These are phyloP conservation scores for Backusella liffmaniae DNA, from an alignment of 192 early-diverging fungal genomes.

Conservation along the genomic window DNA sequence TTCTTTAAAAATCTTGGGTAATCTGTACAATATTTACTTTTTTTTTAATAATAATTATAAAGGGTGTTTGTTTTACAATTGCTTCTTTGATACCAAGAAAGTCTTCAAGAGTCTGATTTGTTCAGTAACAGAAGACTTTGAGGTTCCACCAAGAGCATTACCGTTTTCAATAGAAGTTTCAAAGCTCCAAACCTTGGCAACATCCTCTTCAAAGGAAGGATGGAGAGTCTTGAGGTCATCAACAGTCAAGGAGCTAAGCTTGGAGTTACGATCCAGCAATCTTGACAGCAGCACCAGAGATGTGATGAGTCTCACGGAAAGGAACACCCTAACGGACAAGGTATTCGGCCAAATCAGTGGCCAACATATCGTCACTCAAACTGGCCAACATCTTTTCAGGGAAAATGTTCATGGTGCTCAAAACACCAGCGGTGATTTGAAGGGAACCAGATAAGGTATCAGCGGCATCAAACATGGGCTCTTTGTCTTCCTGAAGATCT, in stretches of 20 bases:
- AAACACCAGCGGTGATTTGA: slow-evolving; percentile 89
- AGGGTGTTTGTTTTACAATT: not conserved
- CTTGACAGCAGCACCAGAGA: slow-evolving; percentile 92
- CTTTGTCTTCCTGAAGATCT: slow-evolving; percentile 99
- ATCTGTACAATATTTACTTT: not conserved
- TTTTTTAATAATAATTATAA: not conserved
- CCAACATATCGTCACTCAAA: slow-evolving; percentile 92
- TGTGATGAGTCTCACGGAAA: slow-evolving; percentile 98
- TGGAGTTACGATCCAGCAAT: slow-evolving; percentile 81
- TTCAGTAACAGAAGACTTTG: slow-evolving; percentile 66
- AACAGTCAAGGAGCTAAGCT: slow-evolving; percentile 73
- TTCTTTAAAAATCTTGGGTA: not conserved
- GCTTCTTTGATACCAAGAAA: slow-evolving; percentile 46
- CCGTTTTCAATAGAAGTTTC: slow-evolving; percentile 90
- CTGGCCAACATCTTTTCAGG: slow-evolving; percentile 78
- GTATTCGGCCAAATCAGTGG: slow-evolving; percentile 98
- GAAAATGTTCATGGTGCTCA: slow-evolving; percentile 88
- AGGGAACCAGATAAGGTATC: slow-evolving; percentile 89
- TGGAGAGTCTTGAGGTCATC: slow-evolving; percentile 87
- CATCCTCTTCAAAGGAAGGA: slow-evolving; percentile 80
- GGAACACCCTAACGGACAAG: slow-evolving; percentile 97
- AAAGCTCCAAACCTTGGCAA: slow-evolving; percentile 83
- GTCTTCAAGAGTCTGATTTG: slow-evolving; percentile 80
- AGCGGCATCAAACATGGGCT: slow-evolving; percentile 95
- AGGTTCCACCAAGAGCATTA: slow-evolving; percentile 87